A percentile compares a stretch with the other conserved stretches of the same genome.
Conservation (phyloP, 2,329 filamentous ascomycete species). For the Coleophoma crateriformis region DNA sequence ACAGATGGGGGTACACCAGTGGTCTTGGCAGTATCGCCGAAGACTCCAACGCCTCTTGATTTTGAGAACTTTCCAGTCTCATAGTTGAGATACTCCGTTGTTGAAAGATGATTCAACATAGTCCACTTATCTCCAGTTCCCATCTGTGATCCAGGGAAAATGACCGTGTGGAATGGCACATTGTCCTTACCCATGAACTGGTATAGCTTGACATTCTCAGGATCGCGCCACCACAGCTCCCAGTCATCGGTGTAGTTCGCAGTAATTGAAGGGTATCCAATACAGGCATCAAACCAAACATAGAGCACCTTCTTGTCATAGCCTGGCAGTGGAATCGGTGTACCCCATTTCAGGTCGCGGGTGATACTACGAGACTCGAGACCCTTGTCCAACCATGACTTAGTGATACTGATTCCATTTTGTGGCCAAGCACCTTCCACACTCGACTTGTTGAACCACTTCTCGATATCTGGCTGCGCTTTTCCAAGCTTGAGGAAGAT, state of each 20-base stretch:
- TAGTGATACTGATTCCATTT: conserved; percentile 71
- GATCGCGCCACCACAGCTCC: conserved; percentile 93
- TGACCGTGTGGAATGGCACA: conserved; percentile 76
- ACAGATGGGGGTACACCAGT: conserved; percentile 81
- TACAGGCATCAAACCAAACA: conserved; percentile 81
- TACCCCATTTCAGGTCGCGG: conserved; percentile 86
- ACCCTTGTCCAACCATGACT: conserved; percentile 78
- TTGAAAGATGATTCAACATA: conserved; percentile 80
- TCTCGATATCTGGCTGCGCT: conserved; percentile 69
- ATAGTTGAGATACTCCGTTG: conserved; percentile 86
- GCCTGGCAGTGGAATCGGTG: conserved; percentile 44
- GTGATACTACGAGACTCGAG: conserved; percentile 86
- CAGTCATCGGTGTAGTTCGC: conserved; percentile 84
- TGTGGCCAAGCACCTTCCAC: conserved; percentile 70
- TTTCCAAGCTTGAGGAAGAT: conserved; percentile 84
- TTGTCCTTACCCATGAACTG: conserved; percentile 97
- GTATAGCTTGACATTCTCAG: conserved; percentile 80
- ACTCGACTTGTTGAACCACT: conserved; percentile 71
- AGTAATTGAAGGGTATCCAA: conserved; percentile 93
- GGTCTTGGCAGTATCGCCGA: conserved; percentile 82
- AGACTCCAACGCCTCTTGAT: conserved; percentile 82
- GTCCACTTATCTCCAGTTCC: conserved; percentile 86
- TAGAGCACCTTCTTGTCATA: conserved; percentile 81
- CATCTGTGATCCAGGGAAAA: conserved; percentile 83
- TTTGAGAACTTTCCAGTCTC: conserved; percentile 91